Evolutionary conservation across 306 rosid genomes (phyloP).

Genomic region (Vachellia pachyceras): DNA sequence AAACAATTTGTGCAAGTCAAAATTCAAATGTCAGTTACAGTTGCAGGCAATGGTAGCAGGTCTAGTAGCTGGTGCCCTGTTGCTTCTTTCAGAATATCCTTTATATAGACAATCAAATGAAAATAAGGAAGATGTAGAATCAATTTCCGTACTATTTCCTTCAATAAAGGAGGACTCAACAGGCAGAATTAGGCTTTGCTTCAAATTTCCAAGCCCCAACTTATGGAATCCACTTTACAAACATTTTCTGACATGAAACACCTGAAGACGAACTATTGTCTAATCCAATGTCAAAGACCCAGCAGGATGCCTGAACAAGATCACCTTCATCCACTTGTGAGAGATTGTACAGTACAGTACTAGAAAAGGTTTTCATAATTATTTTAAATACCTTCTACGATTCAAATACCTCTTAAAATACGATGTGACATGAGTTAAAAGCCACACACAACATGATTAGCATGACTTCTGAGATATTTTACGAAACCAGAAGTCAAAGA

Average conservation of each 20-base stretch:
- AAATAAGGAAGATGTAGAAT: neutral
- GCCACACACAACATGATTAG: neutral
- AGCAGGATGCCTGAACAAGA: slow-evolving; percentile 8
- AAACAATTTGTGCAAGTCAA: slow-evolving; percentile 4
- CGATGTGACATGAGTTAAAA: slow-evolving; percentile 2
- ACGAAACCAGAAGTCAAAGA: slow-evolving; percentile 14
- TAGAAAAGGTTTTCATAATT: neutral
- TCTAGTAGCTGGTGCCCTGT: neutral
- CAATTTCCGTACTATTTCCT: slow-evolving; percentile 7
- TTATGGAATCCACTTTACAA: too few relatives aligned
- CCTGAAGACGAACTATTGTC: slow-evolving; percentile 1
- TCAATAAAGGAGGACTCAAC: neutral
- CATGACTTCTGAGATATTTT: neutral
- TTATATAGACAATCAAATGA: neutral
- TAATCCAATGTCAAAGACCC: slow-evolving; percentile 7
- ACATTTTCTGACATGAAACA: neutral
- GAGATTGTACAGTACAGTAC: slow-evolving; percentile 11
- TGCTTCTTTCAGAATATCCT: neutral
- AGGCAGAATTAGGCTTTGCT: neutral
- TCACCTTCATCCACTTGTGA: slow-evolving; percentile 20
- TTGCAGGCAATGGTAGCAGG: neutral
- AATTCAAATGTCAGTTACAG: neutral
- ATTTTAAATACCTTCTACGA: neutral
- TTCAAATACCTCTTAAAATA: neutral
- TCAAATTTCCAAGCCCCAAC: neutral